These are phyloP conservation scores for Ailanthus altissimus DNA, from an alignment of 345 rosid genomes.

Conservation along the genomic window DNA sequence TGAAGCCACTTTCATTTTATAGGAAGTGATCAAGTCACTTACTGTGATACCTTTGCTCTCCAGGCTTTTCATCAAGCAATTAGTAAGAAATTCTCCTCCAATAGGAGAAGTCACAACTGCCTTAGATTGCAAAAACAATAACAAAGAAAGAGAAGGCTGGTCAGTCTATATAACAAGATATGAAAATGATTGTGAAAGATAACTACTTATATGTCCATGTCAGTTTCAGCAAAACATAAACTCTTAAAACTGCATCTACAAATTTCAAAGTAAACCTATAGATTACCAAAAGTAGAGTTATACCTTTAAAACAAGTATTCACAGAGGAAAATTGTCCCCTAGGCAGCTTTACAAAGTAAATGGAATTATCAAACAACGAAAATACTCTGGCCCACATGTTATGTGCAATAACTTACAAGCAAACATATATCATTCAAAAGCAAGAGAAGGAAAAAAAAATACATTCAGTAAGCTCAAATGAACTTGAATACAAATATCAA, in stretches of 20 bases:
- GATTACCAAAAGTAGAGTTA: background rate
- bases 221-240: background rate
- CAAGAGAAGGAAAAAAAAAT: background rate
- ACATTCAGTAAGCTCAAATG: background rate
- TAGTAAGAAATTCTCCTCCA: conserved; percentile 95
- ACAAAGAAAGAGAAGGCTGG: background rate
- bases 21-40: conserved; percentile 29
- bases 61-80: conserved; percentile 94
- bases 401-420: background rate
- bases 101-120: conserved; percentile 80
- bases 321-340: background rate
- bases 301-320: background rate
- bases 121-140: conserved; percentile 36
- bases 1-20: conserved; percentile 28
- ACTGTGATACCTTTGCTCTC: conserved; percentile 92
- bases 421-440: background rate
- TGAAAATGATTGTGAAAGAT: background rate
- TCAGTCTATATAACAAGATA: conserved; percentile 2
- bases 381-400: background rate
- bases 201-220: background rate
- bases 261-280: background rate
- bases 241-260: background rate
- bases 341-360: background rate
- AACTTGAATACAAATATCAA: background rate
- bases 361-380: background rate